Evolutionary conservation across 1,284 basidiomycete species (phyloP).

Genomic region (Athelia psychrophila): DNA sequence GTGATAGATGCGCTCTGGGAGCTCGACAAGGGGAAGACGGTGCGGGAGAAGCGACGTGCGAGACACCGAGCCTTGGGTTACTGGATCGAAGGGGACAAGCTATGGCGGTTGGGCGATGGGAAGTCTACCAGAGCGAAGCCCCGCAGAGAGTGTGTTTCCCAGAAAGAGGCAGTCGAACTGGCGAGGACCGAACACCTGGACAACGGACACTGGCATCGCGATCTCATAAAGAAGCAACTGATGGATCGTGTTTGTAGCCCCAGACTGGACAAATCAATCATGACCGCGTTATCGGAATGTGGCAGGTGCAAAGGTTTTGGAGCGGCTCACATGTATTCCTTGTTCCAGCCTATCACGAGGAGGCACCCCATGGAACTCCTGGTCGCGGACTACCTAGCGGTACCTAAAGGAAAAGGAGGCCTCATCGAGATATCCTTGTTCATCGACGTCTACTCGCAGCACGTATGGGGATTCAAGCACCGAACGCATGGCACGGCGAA

Average conservation of each 20-base stretch:
- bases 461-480: constrained; percentile 23
- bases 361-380: constrained; percentile 32
- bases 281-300: neutral
- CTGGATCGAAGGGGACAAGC: constrained; percentile 25
- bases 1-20: constrained; percentile 24
- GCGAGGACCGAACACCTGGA: neutral
- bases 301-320: constrained; percentile 6
- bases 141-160: neutral
- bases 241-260: constrained; percentile 17
- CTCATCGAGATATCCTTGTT: constrained; percentile 23
- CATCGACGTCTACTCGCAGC: constrained; percentile 24
- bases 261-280: neutral
- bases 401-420: constrained; percentile 30
- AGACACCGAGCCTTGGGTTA: constrained; percentile 24
- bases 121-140: neutral
- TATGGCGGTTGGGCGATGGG: constrained; percentile 26
- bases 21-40: neutral
- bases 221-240: neutral
- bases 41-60: constrained; percentile 14
- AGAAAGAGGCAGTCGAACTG: neutral
- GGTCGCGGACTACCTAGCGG: constrained; percentile 24
- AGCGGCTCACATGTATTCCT: neutral
- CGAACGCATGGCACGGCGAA: constrained; percentile 13
- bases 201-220: neutral
- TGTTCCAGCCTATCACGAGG: neutral